These are phyloP conservation scores for Dioszegia aurantiaca DNA, from an alignment of 768 basidiomycete species.

Conservation along the genomic window DNA sequence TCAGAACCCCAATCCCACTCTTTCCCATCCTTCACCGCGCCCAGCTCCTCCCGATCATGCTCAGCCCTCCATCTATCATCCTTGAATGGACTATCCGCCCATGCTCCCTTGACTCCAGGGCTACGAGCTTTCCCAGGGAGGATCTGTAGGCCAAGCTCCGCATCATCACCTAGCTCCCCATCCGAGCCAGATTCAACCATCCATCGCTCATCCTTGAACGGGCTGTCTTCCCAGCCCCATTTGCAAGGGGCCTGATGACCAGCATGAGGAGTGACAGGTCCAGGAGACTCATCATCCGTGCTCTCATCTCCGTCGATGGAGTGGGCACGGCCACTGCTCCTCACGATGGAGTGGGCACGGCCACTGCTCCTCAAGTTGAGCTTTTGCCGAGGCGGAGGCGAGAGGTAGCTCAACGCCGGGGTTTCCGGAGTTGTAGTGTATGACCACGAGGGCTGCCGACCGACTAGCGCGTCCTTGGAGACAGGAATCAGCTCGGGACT, in stretches of 20 bases:
- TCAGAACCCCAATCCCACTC: neutral
- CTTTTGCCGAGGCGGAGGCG: neutral
- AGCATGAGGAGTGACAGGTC: constrained; percentile 1
- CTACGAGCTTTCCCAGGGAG: too few relatives aligned
- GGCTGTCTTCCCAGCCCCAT: neutral
- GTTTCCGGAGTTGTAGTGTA: neutral
- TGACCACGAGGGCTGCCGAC: too few relatives aligned
- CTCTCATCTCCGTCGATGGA: neutral
- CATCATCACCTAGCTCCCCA: neutral
- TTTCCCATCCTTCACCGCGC: neutral
- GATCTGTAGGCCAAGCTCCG: too few relatives aligned
- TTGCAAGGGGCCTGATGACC: neutral
- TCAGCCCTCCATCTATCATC: too few relatives aligned
- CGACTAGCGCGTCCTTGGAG: too few relatives aligned
- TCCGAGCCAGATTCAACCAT: neutral
- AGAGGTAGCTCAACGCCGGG: neutral
- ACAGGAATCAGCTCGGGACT: neutral
- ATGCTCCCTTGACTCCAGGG: too few relatives aligned
- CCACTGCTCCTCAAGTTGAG: neutral
- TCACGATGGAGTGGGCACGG: neutral
- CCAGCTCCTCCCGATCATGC: neutral
- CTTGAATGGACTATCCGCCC: too few relatives aligned
- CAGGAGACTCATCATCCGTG: neutral
- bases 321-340: neutral
- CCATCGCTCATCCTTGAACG: constrained; percentile 11